These are phyloP conservation scores for Claviceps monticola DNA, from an alignment of 2,329 filamentous ascomycete genomes.

Conservation along the genomic window DNA sequence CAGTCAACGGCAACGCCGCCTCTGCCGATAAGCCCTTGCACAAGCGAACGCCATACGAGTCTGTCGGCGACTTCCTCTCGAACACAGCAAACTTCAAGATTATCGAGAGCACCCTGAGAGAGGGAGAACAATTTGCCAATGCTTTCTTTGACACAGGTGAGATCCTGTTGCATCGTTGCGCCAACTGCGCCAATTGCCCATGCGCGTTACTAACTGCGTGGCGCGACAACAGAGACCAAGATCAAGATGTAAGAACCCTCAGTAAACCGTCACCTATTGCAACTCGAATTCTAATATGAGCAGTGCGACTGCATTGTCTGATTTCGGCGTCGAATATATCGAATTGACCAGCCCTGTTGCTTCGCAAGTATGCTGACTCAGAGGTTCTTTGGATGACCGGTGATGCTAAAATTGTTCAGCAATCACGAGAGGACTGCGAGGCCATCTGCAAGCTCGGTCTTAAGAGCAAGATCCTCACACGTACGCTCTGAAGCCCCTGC, in stretches of 20 bases:
- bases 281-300: not conserved
- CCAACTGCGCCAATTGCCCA: not conserved
- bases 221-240: conserved; percentile 13
- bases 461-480: conserved; percentile 32
- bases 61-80: conserved; percentile 8
- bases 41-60: conserved; percentile 5
- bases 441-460: conserved; percentile 89
- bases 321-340: conserved; percentile 15
- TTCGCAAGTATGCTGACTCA: not conserved
- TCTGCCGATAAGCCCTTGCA: conserved; percentile 1
- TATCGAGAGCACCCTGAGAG: conserved; percentile 17
- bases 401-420: conserved; percentile 41
- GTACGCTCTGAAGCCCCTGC: conserved; percentile 9
- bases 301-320: conserved; percentile 7
- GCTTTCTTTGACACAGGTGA: conserved; percentile 55
- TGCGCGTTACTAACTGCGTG: not conserved
- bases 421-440: conserved; percentile 76
- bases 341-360: conserved; percentile 79
- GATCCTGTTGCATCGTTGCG: not conserved
- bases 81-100: conserved; percentile 10
- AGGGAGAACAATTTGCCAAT: conserved; percentile 75
- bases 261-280: not conserved
- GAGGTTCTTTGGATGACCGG: not conserved
- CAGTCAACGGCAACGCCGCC: not conserved
- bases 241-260: conserved; percentile 37